phyloP scores from a whole-genome alignment of 108 stramenopile species.

The Fistulifera solaris region DNA sequence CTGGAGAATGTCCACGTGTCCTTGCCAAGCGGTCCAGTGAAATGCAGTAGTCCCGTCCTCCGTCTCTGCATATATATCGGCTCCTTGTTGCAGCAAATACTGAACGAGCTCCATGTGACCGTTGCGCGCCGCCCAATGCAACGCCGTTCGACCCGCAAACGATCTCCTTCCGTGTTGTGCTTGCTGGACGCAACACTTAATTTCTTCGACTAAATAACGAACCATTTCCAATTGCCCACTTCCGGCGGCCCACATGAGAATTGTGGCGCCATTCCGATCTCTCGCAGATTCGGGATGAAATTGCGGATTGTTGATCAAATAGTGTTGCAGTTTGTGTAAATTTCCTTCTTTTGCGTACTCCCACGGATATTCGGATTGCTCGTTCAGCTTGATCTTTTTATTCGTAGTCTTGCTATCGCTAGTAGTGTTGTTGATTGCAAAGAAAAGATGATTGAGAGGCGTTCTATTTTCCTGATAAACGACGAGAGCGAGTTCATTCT shows the following conservation, averaged over 20 bases:
- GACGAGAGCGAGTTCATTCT: conserved; percentile 19
- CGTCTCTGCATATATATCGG: conserved; percentile 56
- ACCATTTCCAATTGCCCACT: conserved; percentile 57
- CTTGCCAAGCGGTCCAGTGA: conserved; percentile 82
- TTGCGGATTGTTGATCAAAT: conserved; percentile 3
- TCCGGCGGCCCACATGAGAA: conserved; percentile 74
- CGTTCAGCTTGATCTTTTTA: background rate
- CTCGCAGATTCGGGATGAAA: conserved; percentile 8
- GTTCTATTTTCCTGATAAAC: conserved; percentile 34
- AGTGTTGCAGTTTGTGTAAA: conserved; percentile 11
- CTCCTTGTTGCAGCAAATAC: conserved; percentile 38
- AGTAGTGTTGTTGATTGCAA: background rate
- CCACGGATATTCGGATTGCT: conserved; percentile 11
- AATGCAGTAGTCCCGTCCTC: conserved; percentile 82
- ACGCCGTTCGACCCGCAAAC: conserved; percentile 67
- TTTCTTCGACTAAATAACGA: conserved; percentile 38
- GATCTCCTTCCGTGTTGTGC: conserved; percentile 71
- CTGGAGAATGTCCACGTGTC: conserved; percentile 60
- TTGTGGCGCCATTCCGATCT: conserved; percentile 57
- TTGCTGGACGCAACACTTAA: conserved; percentile 42
- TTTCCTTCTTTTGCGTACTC: conserved; percentile 19
- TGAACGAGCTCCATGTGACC: conserved; percentile 58
- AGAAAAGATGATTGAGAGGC: conserved; percentile 25
- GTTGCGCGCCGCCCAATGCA: conserved; percentile 86
- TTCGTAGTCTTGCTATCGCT: background rate